phyloP scores from a whole-genome alignment of 805 yeast genomes.

The Candida boleticola region DNA sequence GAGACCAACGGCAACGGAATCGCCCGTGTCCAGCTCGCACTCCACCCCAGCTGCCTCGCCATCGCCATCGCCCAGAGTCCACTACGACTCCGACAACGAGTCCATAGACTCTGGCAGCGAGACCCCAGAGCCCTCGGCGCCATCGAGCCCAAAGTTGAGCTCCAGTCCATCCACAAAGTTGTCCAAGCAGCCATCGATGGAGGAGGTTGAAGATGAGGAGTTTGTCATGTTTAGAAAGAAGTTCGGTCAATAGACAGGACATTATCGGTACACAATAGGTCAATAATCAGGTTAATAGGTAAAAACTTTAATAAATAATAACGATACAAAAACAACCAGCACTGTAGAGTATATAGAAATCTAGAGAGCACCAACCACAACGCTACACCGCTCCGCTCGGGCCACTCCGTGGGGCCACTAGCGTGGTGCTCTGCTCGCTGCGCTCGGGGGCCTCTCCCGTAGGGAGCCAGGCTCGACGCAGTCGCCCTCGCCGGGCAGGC shows the following conservation, averaged over 20 bases:
- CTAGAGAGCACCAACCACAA: no score
- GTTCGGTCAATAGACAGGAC: constrained; percentile 27
- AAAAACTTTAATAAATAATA: no score
- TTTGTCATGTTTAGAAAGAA: constrained; percentile 40
- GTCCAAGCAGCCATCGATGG: constrained; percentile 27
- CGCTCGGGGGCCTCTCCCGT: no score
- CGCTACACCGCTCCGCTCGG: no score
- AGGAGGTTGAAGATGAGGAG: constrained; percentile 35
- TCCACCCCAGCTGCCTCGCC: background rate
- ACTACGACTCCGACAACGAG: constrained; percentile 15
- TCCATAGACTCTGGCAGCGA: constrained; percentile 15
- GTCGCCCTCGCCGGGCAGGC: no score
- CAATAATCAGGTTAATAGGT: no score
- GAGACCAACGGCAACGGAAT: background rate
- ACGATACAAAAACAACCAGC: no score
- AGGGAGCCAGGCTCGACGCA: no score
- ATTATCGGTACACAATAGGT: no score
- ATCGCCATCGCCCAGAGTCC: background rate
- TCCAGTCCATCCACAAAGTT: constrained; percentile 10
- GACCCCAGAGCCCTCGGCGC: constrained; percentile 4
- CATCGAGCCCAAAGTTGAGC: background rate
- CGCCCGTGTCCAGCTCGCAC: constrained; percentile 7
- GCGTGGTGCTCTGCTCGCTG: no score
- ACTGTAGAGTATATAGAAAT: no score
- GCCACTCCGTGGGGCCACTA: no score